Base-by-base conservation (phyloP, 2,329 filamentous ascomycete species). In the Monilinia fructigena region DNA sequence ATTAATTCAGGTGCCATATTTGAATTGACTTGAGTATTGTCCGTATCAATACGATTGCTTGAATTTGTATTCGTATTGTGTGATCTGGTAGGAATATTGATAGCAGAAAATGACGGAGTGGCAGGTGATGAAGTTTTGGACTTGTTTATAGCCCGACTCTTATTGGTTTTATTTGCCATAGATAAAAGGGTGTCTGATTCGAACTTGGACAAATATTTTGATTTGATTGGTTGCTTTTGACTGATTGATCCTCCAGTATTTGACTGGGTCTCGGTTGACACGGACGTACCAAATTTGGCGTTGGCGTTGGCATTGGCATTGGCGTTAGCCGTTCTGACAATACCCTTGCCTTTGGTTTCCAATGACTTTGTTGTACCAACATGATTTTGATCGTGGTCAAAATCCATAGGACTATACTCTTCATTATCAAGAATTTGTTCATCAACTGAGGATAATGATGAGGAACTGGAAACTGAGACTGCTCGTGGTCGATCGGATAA, bases 401-500 rank as follows among this genome's bases (percentile, higher is more conserved):
- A 45, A 54, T 66, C 58, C 47, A 66, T 66, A 61, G 63, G 63
- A 40, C 48, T 60, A 63, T 63, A 66, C 20, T 61, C 47, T 52
- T 63, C 66, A 53, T 69, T 70, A 11, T 65, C 69, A 28, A 75
- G 63, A 14, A 75, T 65, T 8, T 72, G 63, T 59, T 75, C 74
- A 61, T 76, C 74, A 16, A 79, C 69, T 5, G 77, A 79, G 28
- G 77, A 77, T 47, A 79, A 69, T 26, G 73, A 78, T n/a, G 78
- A 79, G 18, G 70, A 72, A 66, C 73, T 78, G 10, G 76, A 77
- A 14, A 73, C 65, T 23, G 75, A 76, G 20, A 65, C 56, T 11
- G 70, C 70, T 63, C 76, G 65, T 52, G 40, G 50, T 45, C 65
- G 58, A 26, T 63, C 60, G 42, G 50, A 63, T 35, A 50, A 55